Evolutionary conservation across 805 yeast species (phyloP).

Genomic region (Wickerhamiella alocasiicola): DNA sequence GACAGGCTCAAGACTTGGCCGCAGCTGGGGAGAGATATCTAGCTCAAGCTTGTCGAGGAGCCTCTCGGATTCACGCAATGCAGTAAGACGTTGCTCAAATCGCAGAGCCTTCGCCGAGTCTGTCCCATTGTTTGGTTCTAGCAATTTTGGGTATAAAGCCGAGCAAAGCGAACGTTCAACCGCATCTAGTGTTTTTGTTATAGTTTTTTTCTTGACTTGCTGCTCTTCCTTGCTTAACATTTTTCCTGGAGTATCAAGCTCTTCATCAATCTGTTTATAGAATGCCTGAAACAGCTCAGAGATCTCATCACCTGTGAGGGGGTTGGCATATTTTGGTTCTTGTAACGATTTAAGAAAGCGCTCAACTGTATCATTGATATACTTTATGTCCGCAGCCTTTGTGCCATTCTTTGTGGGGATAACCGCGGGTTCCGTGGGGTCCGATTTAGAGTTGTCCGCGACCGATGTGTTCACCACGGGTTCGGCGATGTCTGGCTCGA

Average conservation of each 20-base stretch:
- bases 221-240: slow-evolving; percentile 25
- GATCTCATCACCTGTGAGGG: slow-evolving; percentile 30
- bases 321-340: slow-evolving; percentile 29
- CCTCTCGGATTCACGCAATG: slow-evolving; percentile 21
- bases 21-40: slow-evolving; percentile 13
- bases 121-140: slow-evolving; percentile 15
- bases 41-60: slow-evolving; percentile 26
- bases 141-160: slow-evolving; percentile 28
- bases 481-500: background rate
- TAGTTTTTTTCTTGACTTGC: slow-evolving; percentile 4
- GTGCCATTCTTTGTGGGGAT: background rate
- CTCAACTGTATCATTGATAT: slow-evolving; percentile 5
- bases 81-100: slow-evolving; percentile 22
- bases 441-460: background rate
- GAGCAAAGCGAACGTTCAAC: slow-evolving; percentile 30
- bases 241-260: slow-evolving; percentile 16
- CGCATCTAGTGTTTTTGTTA: slow-evolving; percentile 23
- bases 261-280: slow-evolving; percentile 26
- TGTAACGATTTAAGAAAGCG: slow-evolving; percentile 24
- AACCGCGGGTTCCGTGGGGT: background rate
- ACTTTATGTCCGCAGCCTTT: background rate
- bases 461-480: background rate
- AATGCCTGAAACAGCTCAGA: slow-evolving; percentile 31
- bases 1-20: slow-evolving; percentile 14
- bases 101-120: slow-evolving; percentile 20